Evolutionary conservation across 768 basidiomycete genomes (phyloP).

Genomic region (Trametes sanguinea): DNA sequence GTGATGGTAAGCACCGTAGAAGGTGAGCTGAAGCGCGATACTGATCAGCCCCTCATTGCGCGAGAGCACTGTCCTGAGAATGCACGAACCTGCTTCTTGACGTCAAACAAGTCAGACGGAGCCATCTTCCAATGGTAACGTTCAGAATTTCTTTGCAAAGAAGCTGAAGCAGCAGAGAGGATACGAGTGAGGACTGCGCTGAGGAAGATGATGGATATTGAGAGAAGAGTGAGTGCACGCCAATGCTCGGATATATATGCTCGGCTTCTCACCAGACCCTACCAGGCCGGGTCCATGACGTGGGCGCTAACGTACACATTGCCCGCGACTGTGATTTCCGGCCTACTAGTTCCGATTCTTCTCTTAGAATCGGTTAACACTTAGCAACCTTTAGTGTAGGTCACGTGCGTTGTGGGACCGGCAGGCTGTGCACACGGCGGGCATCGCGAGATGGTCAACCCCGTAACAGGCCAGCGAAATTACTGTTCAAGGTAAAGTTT

Average conservation of each 20-base stretch:
- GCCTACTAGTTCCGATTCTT: no score
- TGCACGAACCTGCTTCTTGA: conserved; percentile 63
- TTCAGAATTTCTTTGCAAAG: neutral
- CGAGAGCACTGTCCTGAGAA: no score
- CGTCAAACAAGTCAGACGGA: conserved; percentile 51
- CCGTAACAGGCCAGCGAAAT: no score
- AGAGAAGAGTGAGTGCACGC: neutral
- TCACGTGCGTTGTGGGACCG: no score
- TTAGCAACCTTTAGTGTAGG: no score
- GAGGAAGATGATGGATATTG: neutral
- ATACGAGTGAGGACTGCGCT: neutral
- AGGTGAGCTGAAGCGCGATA: conserved; percentile 60
- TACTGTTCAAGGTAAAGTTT: no score
- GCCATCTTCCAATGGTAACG: conserved; percentile 33
- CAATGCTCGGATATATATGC: neutral
- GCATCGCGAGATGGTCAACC: no score
- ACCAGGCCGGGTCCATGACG: neutral
- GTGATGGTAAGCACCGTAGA: conserved; percentile 92
- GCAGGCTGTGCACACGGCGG: no score
- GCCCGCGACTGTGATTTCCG: no score
- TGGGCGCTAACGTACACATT: no score
- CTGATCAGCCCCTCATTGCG: neutral
- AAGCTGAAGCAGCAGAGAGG: neutral
- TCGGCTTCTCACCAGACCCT: no score
- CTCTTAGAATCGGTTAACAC: no score